These are phyloP conservation scores for Kurtzmaniella quercitrusa DNA, from an alignment of 1,139 yeast genomes.

Conservation along the genomic window DNA sequence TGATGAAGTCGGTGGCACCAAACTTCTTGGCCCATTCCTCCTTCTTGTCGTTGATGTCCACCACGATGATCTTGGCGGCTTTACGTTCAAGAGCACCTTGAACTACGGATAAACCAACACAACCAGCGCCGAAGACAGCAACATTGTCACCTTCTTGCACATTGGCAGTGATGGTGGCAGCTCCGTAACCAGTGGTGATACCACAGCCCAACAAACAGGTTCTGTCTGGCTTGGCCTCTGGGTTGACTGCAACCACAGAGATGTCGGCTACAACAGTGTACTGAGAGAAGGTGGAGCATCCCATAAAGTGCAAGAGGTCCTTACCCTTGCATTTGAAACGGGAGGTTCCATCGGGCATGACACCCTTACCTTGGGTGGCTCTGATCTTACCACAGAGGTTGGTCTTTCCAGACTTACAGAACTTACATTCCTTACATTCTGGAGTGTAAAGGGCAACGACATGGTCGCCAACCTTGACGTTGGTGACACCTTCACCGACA, in stretches of 20 bases:
- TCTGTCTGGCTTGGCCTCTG: constrained; percentile 76
- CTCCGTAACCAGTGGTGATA: constrained; percentile 97
- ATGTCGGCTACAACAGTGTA: constrained; percentile 97
- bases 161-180: constrained; percentile 91
- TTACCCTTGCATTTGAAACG: constrained; percentile 85
- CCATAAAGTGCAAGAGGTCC: constrained; percentile 88
- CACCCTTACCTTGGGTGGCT: constrained; percentile 87
- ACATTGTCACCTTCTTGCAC: constrained; percentile 90
- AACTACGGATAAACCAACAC: constrained; percentile 92
- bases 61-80: constrained; percentile 78
- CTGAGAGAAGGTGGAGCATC: constrained; percentile 93
- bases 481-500: constrained; percentile 88
- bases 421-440: constrained; percentile 92
- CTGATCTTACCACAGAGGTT: constrained; percentile 89
- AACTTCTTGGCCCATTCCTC: constrained; percentile 81
- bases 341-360: constrained; percentile 93
- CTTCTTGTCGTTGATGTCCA: constrained; percentile 83
- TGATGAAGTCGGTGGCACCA: constrained; percentile 94
- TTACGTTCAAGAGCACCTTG: constrained; percentile 88
- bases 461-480: constrained; percentile 82
- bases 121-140: constrained; percentile 96
- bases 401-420: constrained; percentile 93
- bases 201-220: constrained; percentile 97
- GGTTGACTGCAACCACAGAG: constrained; percentile 90
- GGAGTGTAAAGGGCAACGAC: constrained; percentile 94